These are phyloP conservation scores for Elsinoe fawcettii DNA, from an alignment of 2,329 filamentous ascomycete genomes.

Conservation along the genomic window DNA sequence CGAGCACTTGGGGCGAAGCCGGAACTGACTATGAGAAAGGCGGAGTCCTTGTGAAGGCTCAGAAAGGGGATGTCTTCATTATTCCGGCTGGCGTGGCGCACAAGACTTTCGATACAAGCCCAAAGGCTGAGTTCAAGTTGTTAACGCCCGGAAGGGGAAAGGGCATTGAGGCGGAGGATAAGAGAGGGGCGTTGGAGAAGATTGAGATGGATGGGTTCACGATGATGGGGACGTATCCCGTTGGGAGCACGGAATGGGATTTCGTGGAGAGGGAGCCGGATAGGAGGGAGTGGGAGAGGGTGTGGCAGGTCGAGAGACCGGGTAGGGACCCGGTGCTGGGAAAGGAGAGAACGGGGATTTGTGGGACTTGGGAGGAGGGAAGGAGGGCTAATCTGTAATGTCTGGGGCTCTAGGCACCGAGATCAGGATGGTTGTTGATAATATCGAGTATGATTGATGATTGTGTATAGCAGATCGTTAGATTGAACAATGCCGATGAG, in stretches of 20 bases:
- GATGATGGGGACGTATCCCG: constrained; percentile 53
- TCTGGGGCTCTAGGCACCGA: neutral
- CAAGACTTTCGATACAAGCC: constrained; percentile 43
- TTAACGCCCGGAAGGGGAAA: constrained; percentile 40
- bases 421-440: neutral
- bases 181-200: constrained; percentile 29
- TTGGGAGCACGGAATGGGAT: constrained; percentile 41
- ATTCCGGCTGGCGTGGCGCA: constrained; percentile 51
- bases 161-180: constrained; percentile 29
- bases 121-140: constrained; percentile 33
- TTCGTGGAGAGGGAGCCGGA: constrained; percentile 42
- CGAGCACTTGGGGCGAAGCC: constrained; percentile 33
- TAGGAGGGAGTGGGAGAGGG: constrained; percentile 33
- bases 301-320: constrained; percentile 42
- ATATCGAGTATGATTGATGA: neutral
- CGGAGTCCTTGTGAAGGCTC: constrained; percentile 42
- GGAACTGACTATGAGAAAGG: constrained; percentile 35
- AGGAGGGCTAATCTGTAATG: neutral
- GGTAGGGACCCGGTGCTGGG: constrained; percentile 44
- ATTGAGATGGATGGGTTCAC: constrained; percentile 41
- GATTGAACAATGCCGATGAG: no score
- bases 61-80: constrained; percentile 51
- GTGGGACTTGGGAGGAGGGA: constrained; percentile 27
- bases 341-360: constrained; percentile 29
- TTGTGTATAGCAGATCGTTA: no score